Base-by-base conservation (phyloP, 2,329 filamentous ascomycete species). In the Cadophora luteo-olivacea region DNA sequence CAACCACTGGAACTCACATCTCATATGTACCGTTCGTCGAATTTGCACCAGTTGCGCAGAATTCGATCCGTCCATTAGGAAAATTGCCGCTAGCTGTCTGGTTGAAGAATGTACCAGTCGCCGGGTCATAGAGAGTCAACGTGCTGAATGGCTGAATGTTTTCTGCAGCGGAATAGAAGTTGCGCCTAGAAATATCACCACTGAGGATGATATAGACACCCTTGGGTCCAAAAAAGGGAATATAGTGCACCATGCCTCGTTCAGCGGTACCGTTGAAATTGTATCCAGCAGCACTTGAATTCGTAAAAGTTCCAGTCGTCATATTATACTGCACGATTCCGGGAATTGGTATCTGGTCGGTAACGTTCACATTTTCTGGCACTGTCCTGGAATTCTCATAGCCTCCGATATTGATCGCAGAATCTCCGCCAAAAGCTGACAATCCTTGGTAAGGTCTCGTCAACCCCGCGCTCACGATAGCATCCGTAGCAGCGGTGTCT, bases 11-110 rank as follows among this genome's bases (percentile, higher is more conserved):
- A 29, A 57, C 67, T 60, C 45, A 72, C 66, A 72, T 70, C 54
- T 72, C 70, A 41, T 69, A 72, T 14, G 68, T 72, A 11, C 61
- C 41, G 63, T 70, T 72, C 1, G 67, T 64, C 19, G 57, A 64
- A n/a, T 64, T 49, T 6, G 61, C 57, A 9, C 68, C 68, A 19
- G 64, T 64, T 24, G 65, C 64, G 54, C 70, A 72, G n/a, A 72
- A 69, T 14, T 63, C 60, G 2, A 61, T 69, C 0, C 70, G 66
- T 24, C 49, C 61, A 33, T 64, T 41, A 8, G 70, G 70, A n/a
- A 72, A 57, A 38, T 70, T 65, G 7, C 70, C 68, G 16, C 61
- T 68, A 3, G 70, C 64, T 5, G 54, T 68, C 51, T 72, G 67
- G n/a, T 65, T 68, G 36, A 55, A 65, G 24, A 65, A 72, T 9